Evolutionary conservation across 2,329 filamentous ascomycete genomes (phyloP).

Genomic region (Fusarium marasasianum): DNA sequence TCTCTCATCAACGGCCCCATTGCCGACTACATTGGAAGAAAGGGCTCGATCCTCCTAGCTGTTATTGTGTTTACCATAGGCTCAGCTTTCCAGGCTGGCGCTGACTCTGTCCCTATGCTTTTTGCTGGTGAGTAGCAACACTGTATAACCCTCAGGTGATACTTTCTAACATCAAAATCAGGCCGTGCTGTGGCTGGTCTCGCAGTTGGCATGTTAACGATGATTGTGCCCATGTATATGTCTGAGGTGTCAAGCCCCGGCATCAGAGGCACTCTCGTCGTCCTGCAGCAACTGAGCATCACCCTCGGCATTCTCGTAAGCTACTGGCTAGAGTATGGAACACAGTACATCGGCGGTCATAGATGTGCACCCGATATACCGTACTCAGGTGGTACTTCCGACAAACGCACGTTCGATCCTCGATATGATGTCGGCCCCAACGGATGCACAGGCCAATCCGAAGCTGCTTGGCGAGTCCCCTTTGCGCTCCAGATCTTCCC

Average conservation of each 20-base stretch:
- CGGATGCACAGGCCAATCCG: neutral
- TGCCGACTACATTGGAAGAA: constrained; percentile 46
- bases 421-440: neutral
- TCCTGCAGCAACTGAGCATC: constrained; percentile 51
- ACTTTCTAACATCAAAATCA: neutral
- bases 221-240: constrained; percentile 54
- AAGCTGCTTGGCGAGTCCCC: constrained; percentile 43
- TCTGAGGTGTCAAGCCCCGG: constrained; percentile 59
- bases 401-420: neutral
- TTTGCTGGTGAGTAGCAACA: constrained; percentile 44
- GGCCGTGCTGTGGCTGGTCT: neutral
- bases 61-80: constrained; percentile 52
- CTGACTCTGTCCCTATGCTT: constrained; percentile 53
- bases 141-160: too few species aligned
- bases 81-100: constrained; percentile 55
- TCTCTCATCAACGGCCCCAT: constrained; percentile 54
- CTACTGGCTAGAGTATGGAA: constrained; percentile 46
- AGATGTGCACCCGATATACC: neutral
- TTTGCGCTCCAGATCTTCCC: constrained; percentile 45
- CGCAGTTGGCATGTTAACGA: constrained; percentile 35
- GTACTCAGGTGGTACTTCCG: neutral
- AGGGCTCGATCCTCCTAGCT: constrained; percentile 47
- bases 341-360: constrained; percentile 37
- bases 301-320: constrained; percentile 44
- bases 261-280: constrained; percentile 57